A percentile compares a stretch with the other conserved stretches of the same genome.
Evolutionary conservation across 768 basidiomycete species (phyloP).

Genomic region (Chiua virens): DNA sequence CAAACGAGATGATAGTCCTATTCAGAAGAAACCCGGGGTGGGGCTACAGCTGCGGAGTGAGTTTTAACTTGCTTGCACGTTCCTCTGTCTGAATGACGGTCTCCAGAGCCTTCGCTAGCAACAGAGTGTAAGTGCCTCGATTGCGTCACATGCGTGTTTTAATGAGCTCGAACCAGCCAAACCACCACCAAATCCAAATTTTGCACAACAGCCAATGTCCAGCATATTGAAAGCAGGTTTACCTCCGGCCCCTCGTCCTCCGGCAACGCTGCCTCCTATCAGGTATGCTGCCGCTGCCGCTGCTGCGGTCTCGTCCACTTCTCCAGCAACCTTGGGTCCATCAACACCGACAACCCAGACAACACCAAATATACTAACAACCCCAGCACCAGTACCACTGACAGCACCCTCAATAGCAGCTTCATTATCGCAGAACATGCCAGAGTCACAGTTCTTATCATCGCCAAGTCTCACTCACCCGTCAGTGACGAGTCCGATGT

Average conservation of each 20-base stretch:
- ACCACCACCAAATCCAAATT: slow-evolving; percentile 79
- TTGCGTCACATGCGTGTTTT: background rate
- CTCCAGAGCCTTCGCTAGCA: slow-evolving; percentile 61
- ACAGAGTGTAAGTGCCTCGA: slow-evolving; percentile 50
- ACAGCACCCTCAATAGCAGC: slow-evolving; percentile 39
- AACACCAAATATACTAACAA: slow-evolving; percentile 31
- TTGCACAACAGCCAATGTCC: slow-evolving; percentile 74
- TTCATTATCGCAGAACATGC: slow-evolving; percentile 32
- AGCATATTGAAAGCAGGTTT: slow-evolving; percentile 75
- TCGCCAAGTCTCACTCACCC: slow-evolving; percentile 87
- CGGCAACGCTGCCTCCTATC: slow-evolving; percentile 70
- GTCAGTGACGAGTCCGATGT: slow-evolving; percentile 77
- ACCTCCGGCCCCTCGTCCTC: slow-evolving; percentile 52
- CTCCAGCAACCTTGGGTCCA: slow-evolving; percentile 22
- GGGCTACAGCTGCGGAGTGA: slow-evolving; percentile 69
- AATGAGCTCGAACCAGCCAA: slow-evolving; percentile 37
- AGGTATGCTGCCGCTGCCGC: slow-evolving; percentile 93
- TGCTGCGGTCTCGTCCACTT: slow-evolving; percentile 27
- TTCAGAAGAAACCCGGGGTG: slow-evolving; percentile 72
- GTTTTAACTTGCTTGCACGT: slow-evolving; percentile 29
- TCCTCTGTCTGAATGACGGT: slow-evolving; percentile 14
- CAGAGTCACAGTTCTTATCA: slow-evolving; percentile 46
- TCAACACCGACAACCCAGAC: slow-evolving; percentile 37
- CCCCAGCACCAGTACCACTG: slow-evolving; percentile 40
- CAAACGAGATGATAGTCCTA: slow-evolving; percentile 76